Conservation (phyloP, 2,329 filamentous ascomycete genomes). For the Alternaria infectoria region DNA sequence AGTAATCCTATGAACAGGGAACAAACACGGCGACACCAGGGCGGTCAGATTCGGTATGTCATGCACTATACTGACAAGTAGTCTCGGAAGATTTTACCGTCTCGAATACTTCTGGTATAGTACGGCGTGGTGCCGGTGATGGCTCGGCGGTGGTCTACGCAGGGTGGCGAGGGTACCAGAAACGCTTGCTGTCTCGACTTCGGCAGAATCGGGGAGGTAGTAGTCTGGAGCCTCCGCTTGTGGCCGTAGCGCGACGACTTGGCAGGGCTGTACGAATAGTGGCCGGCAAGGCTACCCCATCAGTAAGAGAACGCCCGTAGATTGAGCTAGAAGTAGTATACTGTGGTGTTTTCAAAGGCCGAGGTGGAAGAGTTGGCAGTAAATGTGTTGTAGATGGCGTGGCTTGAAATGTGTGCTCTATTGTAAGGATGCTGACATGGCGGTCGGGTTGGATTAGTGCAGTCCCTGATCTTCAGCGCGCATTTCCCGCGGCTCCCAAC, state of each 20-base stretch:
- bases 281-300: constrained; percentile 17
- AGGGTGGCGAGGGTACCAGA: constrained; percentile 23
- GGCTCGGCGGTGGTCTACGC: constrained; percentile 6
- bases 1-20: background rate
- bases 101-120: background rate
- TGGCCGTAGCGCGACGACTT: constrained; percentile 31
- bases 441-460: constrained; percentile 1
- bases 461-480: constrained; percentile 22
- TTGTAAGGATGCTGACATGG: background rate
- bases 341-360: background rate
- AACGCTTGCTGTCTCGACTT: constrained; percentile 19
- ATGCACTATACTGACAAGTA: background rate
- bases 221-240: constrained; percentile 35
- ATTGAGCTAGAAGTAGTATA: background rate
- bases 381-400: background rate
- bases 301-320: background rate
- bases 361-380: background rate
- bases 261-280: constrained; percentile 22
- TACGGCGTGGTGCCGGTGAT: background rate
- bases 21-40: background rate
- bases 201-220: constrained; percentile 30
- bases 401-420: background rate
- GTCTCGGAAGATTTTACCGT: background rate
- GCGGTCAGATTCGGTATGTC: background rate
- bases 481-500: constrained; percentile 18